These are phyloP conservation scores for Saccharomycopsis crataegensis DNA, from an alignment of 1,139 yeast genomes.

Conservation along the genomic window DNA sequence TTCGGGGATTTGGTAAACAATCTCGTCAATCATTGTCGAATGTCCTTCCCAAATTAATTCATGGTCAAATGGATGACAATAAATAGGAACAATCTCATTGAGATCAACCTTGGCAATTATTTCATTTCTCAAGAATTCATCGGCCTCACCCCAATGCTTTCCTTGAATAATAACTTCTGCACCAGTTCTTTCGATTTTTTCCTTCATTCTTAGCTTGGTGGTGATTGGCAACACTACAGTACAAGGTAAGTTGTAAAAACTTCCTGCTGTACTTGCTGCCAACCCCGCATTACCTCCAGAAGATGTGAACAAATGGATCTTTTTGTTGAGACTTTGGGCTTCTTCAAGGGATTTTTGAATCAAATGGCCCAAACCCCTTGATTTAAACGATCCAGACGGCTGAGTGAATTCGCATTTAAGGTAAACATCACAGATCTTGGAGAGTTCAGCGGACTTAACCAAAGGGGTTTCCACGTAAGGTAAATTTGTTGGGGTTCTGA, in stretches of 20 bases:
- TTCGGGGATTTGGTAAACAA: conserved; percentile 35
- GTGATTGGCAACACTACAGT: conserved; percentile 59
- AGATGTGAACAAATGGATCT: conserved; percentile 48
- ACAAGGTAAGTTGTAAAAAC: conserved; percentile 39
- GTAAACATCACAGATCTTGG: conserved; percentile 35
- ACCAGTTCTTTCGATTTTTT: conserved; percentile 37
- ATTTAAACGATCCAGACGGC: conserved; percentile 68
- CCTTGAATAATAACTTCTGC: conserved; percentile 53
- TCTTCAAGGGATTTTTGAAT: conserved; percentile 27
- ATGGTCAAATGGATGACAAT: conserved; percentile 67
- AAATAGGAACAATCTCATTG: conserved; percentile 36
- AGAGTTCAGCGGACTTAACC: neutral
- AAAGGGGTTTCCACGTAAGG: neutral
- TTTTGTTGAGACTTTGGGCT: conserved; percentile 23
- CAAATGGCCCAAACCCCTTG: conserved; percentile 55
- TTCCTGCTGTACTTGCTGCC: conserved; percentile 62
- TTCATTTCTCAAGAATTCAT: conserved; percentile 36
- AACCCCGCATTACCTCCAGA: conserved; percentile 79
- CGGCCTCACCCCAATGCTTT: conserved; percentile 60
- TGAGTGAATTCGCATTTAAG: conserved; percentile 61
- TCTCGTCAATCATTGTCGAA: conserved; percentile 51
- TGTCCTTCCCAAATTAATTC: conserved; percentile 66
- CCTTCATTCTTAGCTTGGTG: conserved; percentile 36
- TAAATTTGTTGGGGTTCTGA: neutral
- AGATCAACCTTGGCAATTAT: conserved; percentile 31